Evolutionary conservation across 148 eudicot genomes (phyloP).

Genomic region (Spergularia bocconei): DNA sequence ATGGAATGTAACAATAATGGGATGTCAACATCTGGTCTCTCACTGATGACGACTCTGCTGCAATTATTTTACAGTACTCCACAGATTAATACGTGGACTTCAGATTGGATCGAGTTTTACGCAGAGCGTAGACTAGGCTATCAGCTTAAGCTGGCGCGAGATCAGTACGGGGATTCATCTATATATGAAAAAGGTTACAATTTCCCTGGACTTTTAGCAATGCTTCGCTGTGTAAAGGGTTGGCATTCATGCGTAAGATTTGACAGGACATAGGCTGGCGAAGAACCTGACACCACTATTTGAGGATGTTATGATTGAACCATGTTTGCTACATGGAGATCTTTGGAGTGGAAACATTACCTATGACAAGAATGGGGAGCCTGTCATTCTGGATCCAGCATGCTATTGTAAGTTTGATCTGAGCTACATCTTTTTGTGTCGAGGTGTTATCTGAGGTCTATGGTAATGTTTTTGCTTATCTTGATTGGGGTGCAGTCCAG

Average conservation of each 20-base stretch:
- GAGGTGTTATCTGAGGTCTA: neutral
- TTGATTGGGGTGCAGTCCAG: neutral
- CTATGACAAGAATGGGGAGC: slow-evolving; percentile 80
- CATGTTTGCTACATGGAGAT: slow-evolving; percentile 95
- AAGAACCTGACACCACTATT: slow-evolving; percentile 72
- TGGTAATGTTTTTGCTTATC: neutral
- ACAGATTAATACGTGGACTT: slow-evolving; percentile 86
- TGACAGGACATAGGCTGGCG: slow-evolving; percentile 75
- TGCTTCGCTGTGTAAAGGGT: neutral
- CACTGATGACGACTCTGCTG: neutral
- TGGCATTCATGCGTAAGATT: slow-evolving; percentile 2
- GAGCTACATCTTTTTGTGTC: slow-evolving; percentile 11
- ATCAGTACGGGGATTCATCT: slow-evolving; percentile 79
- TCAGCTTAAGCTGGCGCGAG: slow-evolving; percentile 79
- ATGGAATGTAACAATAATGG: slow-evolving; percentile 10
- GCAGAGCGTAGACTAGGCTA: slow-evolving; percentile 81
- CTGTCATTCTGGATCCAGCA: slow-evolving; percentile 95
- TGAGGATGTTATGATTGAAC: slow-evolving; percentile 68
- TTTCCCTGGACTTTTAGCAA: slow-evolving; percentile 4
- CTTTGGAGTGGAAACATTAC: slow-evolving; percentile 97
- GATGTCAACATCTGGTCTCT: neutral
- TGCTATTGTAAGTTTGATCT: slow-evolving; percentile 79
- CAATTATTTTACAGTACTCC: slow-evolving; percentile 62
- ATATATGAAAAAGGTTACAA: slow-evolving; percentile 84
- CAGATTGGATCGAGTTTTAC: slow-evolving; percentile 92